These are phyloP conservation scores for Coniosporium apollinis DNA, from an alignment of 495 filamentous ascomycete species.

Conservation along the genomic window DNA sequence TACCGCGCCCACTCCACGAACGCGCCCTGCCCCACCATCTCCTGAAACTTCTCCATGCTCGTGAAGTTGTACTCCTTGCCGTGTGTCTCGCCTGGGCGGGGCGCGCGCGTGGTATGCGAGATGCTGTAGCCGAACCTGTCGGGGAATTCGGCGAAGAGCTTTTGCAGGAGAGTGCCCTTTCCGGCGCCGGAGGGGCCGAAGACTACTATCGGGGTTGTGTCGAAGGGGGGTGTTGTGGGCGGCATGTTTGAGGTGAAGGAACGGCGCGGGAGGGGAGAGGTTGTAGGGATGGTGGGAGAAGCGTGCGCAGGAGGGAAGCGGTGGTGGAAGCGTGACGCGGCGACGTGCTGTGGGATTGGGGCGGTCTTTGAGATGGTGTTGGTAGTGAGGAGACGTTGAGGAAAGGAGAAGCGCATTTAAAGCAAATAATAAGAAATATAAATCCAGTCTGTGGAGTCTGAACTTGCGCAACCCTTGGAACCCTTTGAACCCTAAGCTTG, in stretches of 20 bases:
- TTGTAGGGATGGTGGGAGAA: too few relatives aligned
- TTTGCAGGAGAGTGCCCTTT: slow-evolving; percentile 71
- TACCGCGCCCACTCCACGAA: slow-evolving; percentile 88
- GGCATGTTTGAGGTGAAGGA: slow-evolving; percentile 2
- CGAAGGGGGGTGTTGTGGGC: background rate
- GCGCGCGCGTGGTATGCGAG: slow-evolving; percentile 70
- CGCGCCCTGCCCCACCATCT: slow-evolving; percentile 47
- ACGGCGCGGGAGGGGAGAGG: too few relatives aligned
- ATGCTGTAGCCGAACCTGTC: slow-evolving; percentile 67
- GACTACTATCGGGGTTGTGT: slow-evolving; percentile 55
- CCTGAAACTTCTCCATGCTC: slow-evolving; percentile 48
- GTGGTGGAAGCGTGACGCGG: too few relatives aligned
- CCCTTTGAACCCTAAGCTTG: too few relatives aligned
- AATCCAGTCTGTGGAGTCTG: too few relatives aligned
- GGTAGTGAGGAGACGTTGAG: too few relatives aligned
- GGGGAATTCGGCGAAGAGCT: slow-evolving; percentile 51
- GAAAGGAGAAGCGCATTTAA: too few relatives aligned
- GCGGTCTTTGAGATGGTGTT: too few relatives aligned
- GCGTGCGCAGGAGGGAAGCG: too few relatives aligned
- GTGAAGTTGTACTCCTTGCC: slow-evolving; percentile 74
- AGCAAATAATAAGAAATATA: too few relatives aligned
- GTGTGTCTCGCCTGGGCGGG: slow-evolving; percentile 57
- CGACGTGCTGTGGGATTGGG: too few relatives aligned
- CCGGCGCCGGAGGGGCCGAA: slow-evolving; percentile 76
- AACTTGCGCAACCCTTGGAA: too few relatives aligned